Evolutionary conservation across 2,329 filamentous ascomycete species (phyloP), one percentile per base, ranked within the genome.

Genomic region (Pochonia chlamydosporia): DNA sequence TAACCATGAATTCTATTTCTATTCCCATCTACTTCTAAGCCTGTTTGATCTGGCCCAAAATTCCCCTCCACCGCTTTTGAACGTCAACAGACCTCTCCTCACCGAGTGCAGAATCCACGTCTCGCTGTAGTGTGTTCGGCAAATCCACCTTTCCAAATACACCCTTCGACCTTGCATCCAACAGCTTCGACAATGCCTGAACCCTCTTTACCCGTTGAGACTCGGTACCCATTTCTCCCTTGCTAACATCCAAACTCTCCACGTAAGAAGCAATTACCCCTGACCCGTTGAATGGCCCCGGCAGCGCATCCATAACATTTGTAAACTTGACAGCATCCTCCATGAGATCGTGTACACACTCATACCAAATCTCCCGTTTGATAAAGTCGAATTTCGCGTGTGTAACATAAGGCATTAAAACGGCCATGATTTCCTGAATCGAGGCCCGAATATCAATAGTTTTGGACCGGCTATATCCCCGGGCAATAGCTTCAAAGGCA

Each of bases 351-450:
- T 55, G 54, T 0, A 73, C 71, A 30, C 70, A 69, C 23, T 66
- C 67, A 55, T 80, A 82, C 74, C 78, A 81, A 2, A 72, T 66
- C 33, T 73, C 70, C 16, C 73, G 67, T 39, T 75, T 70, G 47
- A 79, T 68, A 1, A 58, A 54, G 8, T 63, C 65, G 37, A 74
- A 74, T 33, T 66, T 64, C 0, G 59, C 39, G 46, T 60, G 64
- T 3, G 54, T 49, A 0, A 78, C 58, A 41, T 69, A 75, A 13
- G 65, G 71, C 49, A 57, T 62, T 44, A 80, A 58, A 1, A 59
- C 62, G 3, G 59, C 56, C 25, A 71, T 59, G 23, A 81, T 59
- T 18, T 65, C 62, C 4, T 45, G 54, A 1, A 81, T 59, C 2
- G 46, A 40, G 2, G 74, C 66, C 0, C 54, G 49, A 1, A 61